Percentiles rank a stretch among this genome's conserved stretches.
These are phyloP conservation scores for Gossypioides kirkii DNA, from an alignment of 345 rosid genomes.

Conservation along the genomic window DNA sequence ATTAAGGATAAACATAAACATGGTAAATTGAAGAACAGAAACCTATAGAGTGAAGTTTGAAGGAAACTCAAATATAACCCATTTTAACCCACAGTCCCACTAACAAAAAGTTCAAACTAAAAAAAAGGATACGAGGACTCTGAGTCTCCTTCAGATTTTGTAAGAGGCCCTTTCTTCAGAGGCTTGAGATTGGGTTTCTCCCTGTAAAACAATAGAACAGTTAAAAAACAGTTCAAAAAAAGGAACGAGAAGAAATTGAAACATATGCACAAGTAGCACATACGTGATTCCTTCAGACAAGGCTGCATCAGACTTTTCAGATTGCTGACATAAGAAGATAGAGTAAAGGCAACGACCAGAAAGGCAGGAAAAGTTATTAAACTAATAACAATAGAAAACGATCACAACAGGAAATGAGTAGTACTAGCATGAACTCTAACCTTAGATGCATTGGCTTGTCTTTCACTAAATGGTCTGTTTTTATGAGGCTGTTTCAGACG, in stretches of 20 bases:
- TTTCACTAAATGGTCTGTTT: slow-evolving; percentile 48
- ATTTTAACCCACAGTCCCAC: neutral
- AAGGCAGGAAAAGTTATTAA: slow-evolving; percentile 1
- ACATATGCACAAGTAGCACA: slow-evolving; percentile 24
- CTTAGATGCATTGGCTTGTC: slow-evolving; percentile 41
- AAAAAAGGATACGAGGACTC: slow-evolving; percentile 67
- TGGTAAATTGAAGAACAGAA: slow-evolving; percentile 2
- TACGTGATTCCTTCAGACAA: slow-evolving; percentile 51
- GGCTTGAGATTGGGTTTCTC: slow-evolving; percentile 54
- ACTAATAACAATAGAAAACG: neutral
- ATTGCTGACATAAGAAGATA: slow-evolving; percentile 38
- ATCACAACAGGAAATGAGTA: neutral
- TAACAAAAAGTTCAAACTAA: slow-evolving; percentile 14
- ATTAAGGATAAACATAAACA: slow-evolving; percentile 29
- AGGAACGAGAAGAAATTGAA: neutral
- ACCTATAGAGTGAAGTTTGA: slow-evolving; percentile 4
- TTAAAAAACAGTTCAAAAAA: slow-evolving; percentile 15
- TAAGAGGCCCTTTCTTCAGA: slow-evolving; percentile 45
- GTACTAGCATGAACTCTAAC: slow-evolving; percentile 24
- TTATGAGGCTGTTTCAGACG: slow-evolving; percentile 41
- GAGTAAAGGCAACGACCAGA: slow-evolving; percentile 27
- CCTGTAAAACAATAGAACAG: slow-evolving; percentile 40
- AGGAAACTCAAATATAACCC: slow-evolving; percentile 9
- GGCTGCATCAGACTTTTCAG: slow-evolving; percentile 47
- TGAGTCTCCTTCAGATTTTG: slow-evolving; percentile 54